A percentile compares a stretch with the other conserved stretches of the same genome.
Conservation (phyloP, 345 rosid genomes). For the Citrus australasica region DNA sequence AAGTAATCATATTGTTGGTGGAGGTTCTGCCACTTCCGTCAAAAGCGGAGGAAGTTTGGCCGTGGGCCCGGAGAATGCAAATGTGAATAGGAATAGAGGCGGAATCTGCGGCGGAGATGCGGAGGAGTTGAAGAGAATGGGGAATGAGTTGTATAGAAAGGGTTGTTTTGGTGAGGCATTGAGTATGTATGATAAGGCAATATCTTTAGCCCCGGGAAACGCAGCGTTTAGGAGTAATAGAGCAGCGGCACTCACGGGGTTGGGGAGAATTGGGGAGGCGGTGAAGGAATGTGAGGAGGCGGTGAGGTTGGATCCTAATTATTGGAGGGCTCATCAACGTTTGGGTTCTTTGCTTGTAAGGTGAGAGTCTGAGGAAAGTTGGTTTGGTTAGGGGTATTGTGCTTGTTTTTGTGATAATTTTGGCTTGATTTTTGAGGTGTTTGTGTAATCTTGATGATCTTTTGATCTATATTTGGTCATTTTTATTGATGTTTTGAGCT, state of each 20-base stretch:
- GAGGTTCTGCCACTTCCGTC: not conserved
- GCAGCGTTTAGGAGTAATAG: slow-evolving; percentile 75
- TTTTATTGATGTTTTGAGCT: slow-evolving; percentile 1
- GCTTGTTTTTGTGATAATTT: not conserved
- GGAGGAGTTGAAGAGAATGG: slow-evolving; percentile 68
- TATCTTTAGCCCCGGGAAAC: slow-evolving; percentile 59
- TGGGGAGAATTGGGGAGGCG: slow-evolving; percentile 72
- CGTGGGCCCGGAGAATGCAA: not conserved
- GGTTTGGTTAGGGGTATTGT: not conserved
- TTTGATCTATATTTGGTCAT: not conserved
- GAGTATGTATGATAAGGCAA: slow-evolving; percentile 76
- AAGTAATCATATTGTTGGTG: slow-evolving; percentile 13
- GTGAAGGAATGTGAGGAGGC: slow-evolving; percentile 83
- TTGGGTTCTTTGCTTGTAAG: slow-evolving; percentile 74
- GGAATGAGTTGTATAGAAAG: slow-evolving; percentile 77
- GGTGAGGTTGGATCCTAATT: slow-evolving; percentile 69
- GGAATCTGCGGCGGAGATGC: slow-evolving; percentile 32
- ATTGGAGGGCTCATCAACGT: slow-evolving; percentile 83
- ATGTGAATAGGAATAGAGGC: not conserved
- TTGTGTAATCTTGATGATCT: not conserved
- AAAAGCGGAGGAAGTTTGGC: slow-evolving; percentile 1
- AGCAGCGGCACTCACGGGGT: slow-evolving; percentile 68
- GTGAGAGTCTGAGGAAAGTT: slow-evolving; percentile 37
- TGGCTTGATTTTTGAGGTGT: not conserved
- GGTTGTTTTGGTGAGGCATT: slow-evolving; percentile 78